A percentile compares a stretch with the other conserved stretches of the same genome.
Evolutionary conservation across 371 early-diverging fungal species (phyloP).

Genomic region (Lichtheimia ornata): DNA sequence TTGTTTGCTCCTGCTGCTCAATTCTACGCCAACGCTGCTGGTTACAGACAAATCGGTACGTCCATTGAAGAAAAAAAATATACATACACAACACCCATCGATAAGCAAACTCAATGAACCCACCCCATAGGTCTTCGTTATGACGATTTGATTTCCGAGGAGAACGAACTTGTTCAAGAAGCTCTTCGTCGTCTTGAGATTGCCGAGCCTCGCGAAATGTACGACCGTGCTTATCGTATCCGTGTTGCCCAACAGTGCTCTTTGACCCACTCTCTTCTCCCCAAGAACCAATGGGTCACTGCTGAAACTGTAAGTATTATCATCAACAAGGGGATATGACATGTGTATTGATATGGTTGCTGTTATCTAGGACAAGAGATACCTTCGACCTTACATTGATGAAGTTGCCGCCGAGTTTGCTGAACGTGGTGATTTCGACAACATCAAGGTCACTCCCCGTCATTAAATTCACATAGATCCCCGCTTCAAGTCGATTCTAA

Average conservation of each 20-base stretch:
- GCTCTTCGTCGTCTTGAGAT: constrained; percentile 86
- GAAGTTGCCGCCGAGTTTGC: constrained; percentile 83
- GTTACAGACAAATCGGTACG: constrained; percentile 79
- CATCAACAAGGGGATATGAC: constrained; percentile 53
- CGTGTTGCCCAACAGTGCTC: constrained; percentile 82
- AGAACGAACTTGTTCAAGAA: constrained; percentile 80
- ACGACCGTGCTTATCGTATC: constrained; percentile 84
- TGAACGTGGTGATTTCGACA: constrained; percentile 78
- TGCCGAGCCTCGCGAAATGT: constrained; percentile 59
- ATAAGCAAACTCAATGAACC: background rate
- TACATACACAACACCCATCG: background rate
- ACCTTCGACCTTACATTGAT: constrained; percentile 85
- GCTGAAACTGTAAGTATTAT: constrained; percentile 68
- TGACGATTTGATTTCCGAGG: constrained; percentile 92
- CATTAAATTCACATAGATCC: constrained; percentile 22
- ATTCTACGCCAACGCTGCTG: constrained; percentile 74
- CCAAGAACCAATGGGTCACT: constrained; percentile 77
- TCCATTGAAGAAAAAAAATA: background rate
- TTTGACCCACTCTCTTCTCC: constrained; percentile 70
- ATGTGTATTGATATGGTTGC: background rate
- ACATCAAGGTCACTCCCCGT: constrained; percentile 53
- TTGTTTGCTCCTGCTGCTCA: constrained; percentile 71
- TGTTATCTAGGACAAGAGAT: constrained; percentile 55
- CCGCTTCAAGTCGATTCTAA: no score
- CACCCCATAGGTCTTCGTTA: constrained; percentile 74